A percentile compares a stretch with the other conserved stretches of the same genome.
These are phyloP conservation scores for Micromonas pusilla DNA, from an alignment of 139 green algal genomes.

Conservation along the genomic window DNA sequence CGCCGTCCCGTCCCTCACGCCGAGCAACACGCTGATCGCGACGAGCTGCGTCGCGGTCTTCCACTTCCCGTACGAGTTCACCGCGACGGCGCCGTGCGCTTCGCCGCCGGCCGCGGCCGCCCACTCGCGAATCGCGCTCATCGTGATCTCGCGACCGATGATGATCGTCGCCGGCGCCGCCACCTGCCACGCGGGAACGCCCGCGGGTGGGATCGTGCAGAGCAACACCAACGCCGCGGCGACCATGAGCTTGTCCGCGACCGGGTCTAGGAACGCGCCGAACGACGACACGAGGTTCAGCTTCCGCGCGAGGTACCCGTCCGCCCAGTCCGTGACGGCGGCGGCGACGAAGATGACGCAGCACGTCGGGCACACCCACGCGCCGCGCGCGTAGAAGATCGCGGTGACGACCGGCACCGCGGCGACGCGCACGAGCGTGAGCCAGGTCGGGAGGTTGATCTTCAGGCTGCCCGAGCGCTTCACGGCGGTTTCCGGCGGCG, in stretches of 20 bases:
- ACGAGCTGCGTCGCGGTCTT: slow-evolving; percentile 66
- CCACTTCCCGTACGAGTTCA: slow-evolving; percentile 76
- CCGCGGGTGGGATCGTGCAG: slow-evolving; percentile 47
- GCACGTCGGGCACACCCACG: slow-evolving; percentile 36
- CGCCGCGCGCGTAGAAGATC: slow-evolving; percentile 55
- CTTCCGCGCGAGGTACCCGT: slow-evolving; percentile 87
- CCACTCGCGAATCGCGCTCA: slow-evolving; percentile 88
- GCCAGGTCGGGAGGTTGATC: slow-evolving; percentile 66
- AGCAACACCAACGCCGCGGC: slow-evolving; percentile 73
- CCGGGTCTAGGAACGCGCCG: slow-evolving; percentile 94
- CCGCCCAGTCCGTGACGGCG: slow-evolving; percentile 87
- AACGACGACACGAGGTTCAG: slow-evolving; percentile 54
- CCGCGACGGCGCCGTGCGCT: slow-evolving; percentile 66
- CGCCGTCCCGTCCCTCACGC: slow-evolving; percentile 5
- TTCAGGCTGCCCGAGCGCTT: too few species aligned
- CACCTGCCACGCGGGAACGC: not conserved
- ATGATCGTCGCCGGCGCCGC: slow-evolving; percentile 49
- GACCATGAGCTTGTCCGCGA: slow-evolving; percentile 89
- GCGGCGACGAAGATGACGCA: slow-evolving; percentile 70
- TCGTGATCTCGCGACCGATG: slow-evolving; percentile 85
- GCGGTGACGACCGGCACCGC: slow-evolving; percentile 64
- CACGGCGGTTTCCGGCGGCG: too few species aligned
- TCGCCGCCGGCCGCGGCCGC: slow-evolving; percentile 62
- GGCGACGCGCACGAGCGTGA: slow-evolving; percentile 72
- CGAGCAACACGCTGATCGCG: slow-evolving; percentile 32